Base-by-base conservation (phyloP, 2,329 filamentous ascomycete genomes). In the Verticillium dahliae region DNA sequence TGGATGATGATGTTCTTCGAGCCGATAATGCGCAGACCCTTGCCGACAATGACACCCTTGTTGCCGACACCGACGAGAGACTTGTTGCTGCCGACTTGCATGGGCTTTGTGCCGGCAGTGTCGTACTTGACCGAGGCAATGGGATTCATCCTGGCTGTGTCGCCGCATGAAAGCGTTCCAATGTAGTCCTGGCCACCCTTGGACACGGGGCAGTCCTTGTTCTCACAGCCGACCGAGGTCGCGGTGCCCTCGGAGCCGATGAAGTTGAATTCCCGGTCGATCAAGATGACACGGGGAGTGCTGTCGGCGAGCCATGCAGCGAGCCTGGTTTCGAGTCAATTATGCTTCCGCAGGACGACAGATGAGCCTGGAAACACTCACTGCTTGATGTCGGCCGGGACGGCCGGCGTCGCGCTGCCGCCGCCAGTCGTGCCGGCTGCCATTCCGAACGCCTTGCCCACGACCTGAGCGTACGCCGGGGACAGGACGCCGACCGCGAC, bases 1-100 rank as follows among this genome's bases (percentile, higher is more conserved):
- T 79, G 80, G 59, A 83, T 73, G 63, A 83, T 82, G 61, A 83
- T 78, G 66, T 83, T 83, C 65, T 71, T 76, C 31, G 58, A 60
- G 33, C 71, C 72, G 11, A 72, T 70, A 64, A 83, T 70, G 31
- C 74, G 75, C 22, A 83, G 71, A 10, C 76, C 78, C 66, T 79
- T 74, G 62, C 77, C 75, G 27, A 69, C 68, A 3, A 71, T 64
- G 0, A 70, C 65, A 22, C 67, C 69, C 60, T 69, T 66, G 6
- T 64, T 65, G 33, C 67, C 68, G 13, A 63, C 62, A 11, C 69
- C 64, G 1, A 71, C 63, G 58, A 71, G 65, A n/a, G 67, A 70
- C 66, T 71, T 71, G 66, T 71, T 71, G 62, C 69, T 70, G 2
- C 67, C 67, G 15, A 71, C 65, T 1, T 65, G 39, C 11, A 71